Evolutionary conservation across 495 filamentous ascomycete genomes (phyloP).

Genomic region (Aspergillus conjunctus): DNA sequence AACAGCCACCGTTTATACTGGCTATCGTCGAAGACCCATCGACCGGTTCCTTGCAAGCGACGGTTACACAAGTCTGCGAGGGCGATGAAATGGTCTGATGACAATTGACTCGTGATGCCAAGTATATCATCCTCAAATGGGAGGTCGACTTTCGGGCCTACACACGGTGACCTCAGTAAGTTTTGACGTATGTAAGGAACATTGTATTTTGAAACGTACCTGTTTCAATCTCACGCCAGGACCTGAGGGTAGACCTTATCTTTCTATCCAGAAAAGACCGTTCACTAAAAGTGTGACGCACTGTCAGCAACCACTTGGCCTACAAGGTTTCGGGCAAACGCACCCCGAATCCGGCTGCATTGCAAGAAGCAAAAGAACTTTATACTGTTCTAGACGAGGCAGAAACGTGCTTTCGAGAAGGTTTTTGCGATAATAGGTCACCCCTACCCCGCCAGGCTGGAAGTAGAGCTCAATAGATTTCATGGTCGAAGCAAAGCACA

Average conservation of each 20-base stretch:
- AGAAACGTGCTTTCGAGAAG: constrained; percentile 34
- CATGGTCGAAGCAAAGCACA: constrained; percentile 27
- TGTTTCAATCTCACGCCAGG: constrained; percentile 27
- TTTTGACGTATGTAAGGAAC: no score
- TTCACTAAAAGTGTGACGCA: constrained; percentile 19
- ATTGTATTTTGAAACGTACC: constrained; percentile 19
- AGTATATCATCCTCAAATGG: constrained; percentile 27
- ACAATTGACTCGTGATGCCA: constrained; percentile 23
- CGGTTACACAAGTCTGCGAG: constrained; percentile 37
- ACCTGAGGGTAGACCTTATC: constrained; percentile 20
- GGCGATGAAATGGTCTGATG: constrained; percentile 28
- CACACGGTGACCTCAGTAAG: not conserved
- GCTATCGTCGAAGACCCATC: constrained; percentile 35
- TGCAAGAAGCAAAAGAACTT: constrained; percentile 31
- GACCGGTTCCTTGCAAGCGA: constrained; percentile 31
- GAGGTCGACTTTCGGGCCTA: constrained; percentile 17
- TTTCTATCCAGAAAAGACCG: constrained; percentile 24
- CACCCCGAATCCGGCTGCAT: constrained; percentile 37
- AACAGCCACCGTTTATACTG: constrained; percentile 32
- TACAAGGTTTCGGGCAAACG: not conserved
- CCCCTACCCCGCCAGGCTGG: constrained; percentile 38
- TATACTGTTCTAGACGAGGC: constrained; percentile 35
- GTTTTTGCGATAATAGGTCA: constrained; percentile 31
- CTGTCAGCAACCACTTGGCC: constrained; percentile 2
- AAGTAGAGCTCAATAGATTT: constrained; percentile 36